Base-by-base conservation (phyloP, 1,139 yeast species). In the Entelexis paramagnoliae region DNA sequence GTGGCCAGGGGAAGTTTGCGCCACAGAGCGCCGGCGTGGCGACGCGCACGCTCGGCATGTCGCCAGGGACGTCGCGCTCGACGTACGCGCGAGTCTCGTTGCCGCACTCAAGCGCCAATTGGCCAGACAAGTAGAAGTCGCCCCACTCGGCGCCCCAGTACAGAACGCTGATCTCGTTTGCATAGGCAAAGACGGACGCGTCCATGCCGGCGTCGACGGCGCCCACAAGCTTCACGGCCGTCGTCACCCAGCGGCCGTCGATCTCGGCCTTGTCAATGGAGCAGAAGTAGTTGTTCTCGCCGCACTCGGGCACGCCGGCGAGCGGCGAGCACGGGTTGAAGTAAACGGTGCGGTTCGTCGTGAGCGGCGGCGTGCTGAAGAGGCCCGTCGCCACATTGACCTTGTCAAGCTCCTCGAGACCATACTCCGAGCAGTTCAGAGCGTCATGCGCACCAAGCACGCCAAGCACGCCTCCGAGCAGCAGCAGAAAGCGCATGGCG, bases 331-430 rank as follows among this genome's bases (percentile, higher is more conserved):
- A 86, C 9, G 87, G 72, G 46, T 86, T 83, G 46, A 88, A 62
- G 62, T 73, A 78, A 91, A 95, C 85, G 3, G 78, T 73, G 34
- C 73, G 67, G 49, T 72, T 74, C 2, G 85, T 78, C 43, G 67
- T 70, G 7, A 88, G 76, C 2, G 96, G 96, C 26, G 96, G 96
- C 11, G 96, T 85, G 47, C 75, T 76, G 43, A 66, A n/a, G 13
- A 29, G 4, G 9, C 2, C 39, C n/a, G 39, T 13, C 16, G 19
- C 39, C 16, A 19, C 26, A 8, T 35, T 19, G 8, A 11, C 6
- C 9, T 19, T 19, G 26, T 35, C 26, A 13, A 35, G 11, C 13
- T 11, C 13, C 26, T 35, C n/a, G 5, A 35, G 24, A n/a, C 26
- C 39, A 9, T 19, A 35, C 4, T 19, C 20, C 10, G 36, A 34